phyloP scores from a whole-genome alignment of 345 rosid species.

The Pistacia vera region DNA sequence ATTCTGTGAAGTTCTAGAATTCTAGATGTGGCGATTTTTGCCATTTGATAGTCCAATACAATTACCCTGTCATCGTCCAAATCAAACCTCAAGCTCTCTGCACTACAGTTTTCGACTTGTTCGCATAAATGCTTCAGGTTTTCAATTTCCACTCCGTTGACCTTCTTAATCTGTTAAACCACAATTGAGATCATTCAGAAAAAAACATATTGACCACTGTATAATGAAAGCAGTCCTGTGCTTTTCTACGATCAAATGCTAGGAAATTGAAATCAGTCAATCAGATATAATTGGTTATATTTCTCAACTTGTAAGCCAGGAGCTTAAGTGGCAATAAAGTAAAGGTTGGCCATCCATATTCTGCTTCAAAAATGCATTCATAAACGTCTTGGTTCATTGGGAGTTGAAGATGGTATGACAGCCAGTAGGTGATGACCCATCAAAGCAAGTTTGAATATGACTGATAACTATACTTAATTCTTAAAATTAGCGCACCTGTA shows the following conservation, averaged over 20 bases:
- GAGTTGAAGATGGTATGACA: too few relatives aligned
- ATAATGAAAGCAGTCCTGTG: too few relatives aligned
- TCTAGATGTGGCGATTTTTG: conserved; percentile 64
- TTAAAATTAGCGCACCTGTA: conserved; percentile 57
- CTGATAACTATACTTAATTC: not conserved
- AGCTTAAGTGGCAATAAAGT: not conserved
- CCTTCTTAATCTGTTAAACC: conserved; percentile 74
- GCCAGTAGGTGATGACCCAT: not conserved
- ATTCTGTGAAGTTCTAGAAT: conserved; percentile 80
- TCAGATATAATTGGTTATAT: not conserved
- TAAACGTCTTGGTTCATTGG: not conserved
- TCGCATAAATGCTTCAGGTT: conserved; percentile 75
- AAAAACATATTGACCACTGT: not conserved
- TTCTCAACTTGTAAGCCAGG: not conserved
- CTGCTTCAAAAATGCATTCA: not conserved
- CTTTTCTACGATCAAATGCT: not conserved
- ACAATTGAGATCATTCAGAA: conserved; percentile 15
- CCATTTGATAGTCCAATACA: conserved; percentile 52
- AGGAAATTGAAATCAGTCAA: not conserved
- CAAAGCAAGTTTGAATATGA: not conserved
- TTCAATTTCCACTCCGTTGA: conserved; percentile 64
- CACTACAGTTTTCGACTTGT: conserved; percentile 59
- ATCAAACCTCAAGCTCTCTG: conserved; percentile 66
- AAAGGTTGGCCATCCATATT: not conserved
- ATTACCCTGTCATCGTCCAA: conserved; percentile 83